Conservation (phyloP, 495 filamentous ascomycete genomes). For the Beverwykella pulmonaria region DNA sequence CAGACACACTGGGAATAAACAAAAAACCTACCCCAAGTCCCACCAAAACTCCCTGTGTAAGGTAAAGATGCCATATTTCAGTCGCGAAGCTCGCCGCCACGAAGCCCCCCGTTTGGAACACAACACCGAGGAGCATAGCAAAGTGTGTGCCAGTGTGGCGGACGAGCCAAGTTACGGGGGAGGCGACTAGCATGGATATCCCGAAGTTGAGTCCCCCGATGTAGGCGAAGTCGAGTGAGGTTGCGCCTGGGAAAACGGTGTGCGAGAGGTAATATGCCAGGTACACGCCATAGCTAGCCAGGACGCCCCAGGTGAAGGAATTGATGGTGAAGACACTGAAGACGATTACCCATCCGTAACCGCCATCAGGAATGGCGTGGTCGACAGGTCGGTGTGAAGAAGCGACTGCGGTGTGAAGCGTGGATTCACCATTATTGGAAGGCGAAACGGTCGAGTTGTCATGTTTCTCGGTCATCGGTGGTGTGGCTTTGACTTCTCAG, state of each 20-base stretch:
- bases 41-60: constrained; percentile 59
- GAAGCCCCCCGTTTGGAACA: constrained; percentile 62
- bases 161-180: constrained; percentile 63
- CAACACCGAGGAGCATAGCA: constrained; percentile 62
- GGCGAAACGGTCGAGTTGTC: not conserved
- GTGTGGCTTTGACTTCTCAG: too few species aligned
- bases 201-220: constrained; percentile 73
- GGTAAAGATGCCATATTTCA: constrained; percentile 66
- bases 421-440: not conserved
- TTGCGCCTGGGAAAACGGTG: constrained; percentile 60
- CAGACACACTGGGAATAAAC: constrained; percentile 54
- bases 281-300: constrained; percentile 66
- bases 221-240: constrained; percentile 67
- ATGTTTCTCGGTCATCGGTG: not conserved
- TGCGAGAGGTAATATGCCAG: constrained; percentile 69
- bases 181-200: constrained; percentile 64
- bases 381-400: not conserved
- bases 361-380: constrained; percentile 52
- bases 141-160: constrained; percentile 56
- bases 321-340: constrained; percentile 58
- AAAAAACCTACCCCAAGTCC: constrained; percentile 55
- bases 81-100: constrained; percentile 70
- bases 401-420: not conserved
- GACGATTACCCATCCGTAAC: constrained; percentile 64
- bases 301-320: constrained; percentile 64